Base-by-base conservation (phyloP, 345 rosid genomes). In the Chamaenerion angustifolium region DNA sequence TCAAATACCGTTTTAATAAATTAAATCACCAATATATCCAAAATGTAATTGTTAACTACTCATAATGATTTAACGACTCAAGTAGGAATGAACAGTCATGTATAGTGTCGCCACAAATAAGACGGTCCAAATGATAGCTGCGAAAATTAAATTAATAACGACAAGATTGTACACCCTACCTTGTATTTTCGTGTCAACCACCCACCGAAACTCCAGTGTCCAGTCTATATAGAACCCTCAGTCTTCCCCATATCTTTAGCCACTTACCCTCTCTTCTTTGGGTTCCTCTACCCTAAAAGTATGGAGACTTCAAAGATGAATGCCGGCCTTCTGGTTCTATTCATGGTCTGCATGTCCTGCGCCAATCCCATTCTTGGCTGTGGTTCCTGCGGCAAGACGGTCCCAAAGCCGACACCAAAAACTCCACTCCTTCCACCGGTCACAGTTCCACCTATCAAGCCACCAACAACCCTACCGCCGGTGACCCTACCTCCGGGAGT, bases 291-390 rank as follows among this genome's bases (percentile, higher is more conserved):
- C 58, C 16, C 15, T n/a, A 17, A 21, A 47, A 18, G 11, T 16
- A 81, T 80, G 90, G 81, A 70, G 16, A 67, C 77, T 55, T 57
- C 68, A 43, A 85, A 79, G 49, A 16, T 66, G 56, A 68, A 73
- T 49, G 76, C 87, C n/a, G n/a, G n/a, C 49, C 70, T 86, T 11
- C 66, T 78, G 64, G 58, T 83, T 31, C 62, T 74, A 66, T 67
- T 51, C 73, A 63, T 81, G 68, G 61, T 90, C 42, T 68, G 70
- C 68, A 48, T 83, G 52, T 78, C 87, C 69, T 43, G 64, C 0
- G 77, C 70, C 44, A 49, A 77, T 42, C 87, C 81, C 23, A 69
- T 72, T 43, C 69, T 73, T 14, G 77, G 72, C 31, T 81, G 96
- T 48, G 73, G 78, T 44, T 47, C 71, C 1, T 90, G 98, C n/a